Evolutionary conservation across 2,329 filamentous ascomycete species (phyloP).

Genomic region (Phialocephala subalpina): DNA sequence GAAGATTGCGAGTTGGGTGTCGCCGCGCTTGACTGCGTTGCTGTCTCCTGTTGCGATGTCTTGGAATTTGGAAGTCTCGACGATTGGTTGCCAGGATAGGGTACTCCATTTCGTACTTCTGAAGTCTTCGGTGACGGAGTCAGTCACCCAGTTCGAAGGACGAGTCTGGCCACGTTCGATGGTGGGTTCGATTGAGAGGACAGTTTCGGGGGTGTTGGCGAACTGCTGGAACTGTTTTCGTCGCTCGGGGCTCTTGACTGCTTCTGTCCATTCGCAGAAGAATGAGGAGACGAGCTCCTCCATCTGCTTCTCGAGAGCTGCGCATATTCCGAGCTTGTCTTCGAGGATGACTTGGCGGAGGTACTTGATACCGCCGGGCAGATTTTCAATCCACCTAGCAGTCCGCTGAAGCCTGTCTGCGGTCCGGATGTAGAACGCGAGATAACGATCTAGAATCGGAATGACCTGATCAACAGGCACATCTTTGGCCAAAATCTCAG

Average conservation of each 20-base stretch:
- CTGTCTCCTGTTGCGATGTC: slow-evolving; percentile 11
- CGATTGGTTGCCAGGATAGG: slow-evolving; percentile 2
- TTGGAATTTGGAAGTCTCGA: slow-evolving; percentile 3
- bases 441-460: slow-evolving; percentile 84
- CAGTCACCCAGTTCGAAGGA: slow-evolving; percentile 5
- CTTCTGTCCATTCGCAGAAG: slow-evolving; percentile 93
- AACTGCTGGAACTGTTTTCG: slow-evolving; percentile 82
- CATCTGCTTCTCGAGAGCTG: slow-evolving; percentile 61
- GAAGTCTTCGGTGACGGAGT: slow-evolving; percentile 9
- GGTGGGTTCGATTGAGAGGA: slow-evolving; percentile 38
- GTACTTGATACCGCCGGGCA: slow-evolving; percentile 86
- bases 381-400: slow-evolving; percentile 84
- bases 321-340: slow-evolving; percentile 86
- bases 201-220: slow-evolving; percentile 76
- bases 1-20: slow-evolving; percentile 11
- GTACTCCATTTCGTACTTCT: neutral
- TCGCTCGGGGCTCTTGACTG: slow-evolving; percentile 72
- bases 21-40: slow-evolving; percentile 11
- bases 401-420: slow-evolving; percentile 91
- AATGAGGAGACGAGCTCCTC: slow-evolving; percentile 40
- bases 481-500: slow-evolving; percentile 85
- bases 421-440: slow-evolving; percentile 94
- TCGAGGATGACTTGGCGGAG: slow-evolving; percentile 83
- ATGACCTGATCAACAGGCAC: slow-evolving; percentile 84
- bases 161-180: neutral